These are phyloP conservation scores for Osmozyma mogii DNA, from an alignment of 805 yeast genomes.

Conservation along the genomic window DNA sequence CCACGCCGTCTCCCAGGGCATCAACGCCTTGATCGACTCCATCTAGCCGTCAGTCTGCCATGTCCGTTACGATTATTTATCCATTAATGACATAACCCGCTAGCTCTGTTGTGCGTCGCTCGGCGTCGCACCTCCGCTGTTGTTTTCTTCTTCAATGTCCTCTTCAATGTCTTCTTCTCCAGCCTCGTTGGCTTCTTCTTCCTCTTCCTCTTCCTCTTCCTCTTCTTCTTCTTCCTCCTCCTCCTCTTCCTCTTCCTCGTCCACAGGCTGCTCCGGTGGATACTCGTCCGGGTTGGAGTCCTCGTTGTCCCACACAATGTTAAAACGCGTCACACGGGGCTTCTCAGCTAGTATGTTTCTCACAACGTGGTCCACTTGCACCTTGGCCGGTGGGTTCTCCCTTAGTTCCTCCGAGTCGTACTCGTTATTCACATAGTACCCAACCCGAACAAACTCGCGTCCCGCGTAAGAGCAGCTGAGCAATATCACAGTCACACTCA, in stretches of 20 bases:
- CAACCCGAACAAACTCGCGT: constrained; percentile 92
- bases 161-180: constrained; percentile 8
- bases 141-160: constrained; percentile 10
- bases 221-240: constrained; percentile 23
- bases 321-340: constrained; percentile 94
- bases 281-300: constrained; percentile 58
- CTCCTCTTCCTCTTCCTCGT: constrained; percentile 39
- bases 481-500: constrained; percentile 88
- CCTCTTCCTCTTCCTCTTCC: constrained; percentile 15
- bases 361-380: constrained; percentile 88
- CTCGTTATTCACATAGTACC: constrained; percentile 96
- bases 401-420: constrained; percentile 89
- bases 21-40: constrained; percentile 18
- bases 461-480: constrained; percentile 90
- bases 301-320: constrained; percentile 89
- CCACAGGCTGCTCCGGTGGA: constrained; percentile 62
- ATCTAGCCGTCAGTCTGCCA: too few species aligned
- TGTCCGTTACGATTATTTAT: too few species aligned
- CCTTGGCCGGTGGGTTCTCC: constrained; percentile 89
- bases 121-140: too few species aligned
- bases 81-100: too few species aligned
- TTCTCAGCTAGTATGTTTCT: constrained; percentile 93
- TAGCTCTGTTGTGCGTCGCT: too few species aligned
- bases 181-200: constrained; percentile 11
- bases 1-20: constrained; percentile 21